phyloP scores from a whole-genome alignment of 2,329 filamentous ascomycete genomes.

The Hymenoscyphus fraxineus region DNA sequence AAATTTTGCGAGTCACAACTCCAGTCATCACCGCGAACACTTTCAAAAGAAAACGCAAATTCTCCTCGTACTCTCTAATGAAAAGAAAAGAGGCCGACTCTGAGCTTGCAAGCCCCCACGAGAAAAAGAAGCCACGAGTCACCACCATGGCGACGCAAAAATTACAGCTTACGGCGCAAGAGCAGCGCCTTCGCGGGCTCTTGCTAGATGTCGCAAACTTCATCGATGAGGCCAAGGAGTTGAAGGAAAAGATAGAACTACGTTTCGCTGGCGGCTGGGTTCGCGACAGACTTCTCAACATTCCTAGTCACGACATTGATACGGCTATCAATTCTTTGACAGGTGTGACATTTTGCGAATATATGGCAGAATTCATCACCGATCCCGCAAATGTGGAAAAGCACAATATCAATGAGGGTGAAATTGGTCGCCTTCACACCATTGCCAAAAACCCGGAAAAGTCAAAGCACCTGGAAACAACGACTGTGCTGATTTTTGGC shows the following conservation, averaged over 20 bases:
- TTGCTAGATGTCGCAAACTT: slow-evolving; percentile 77
- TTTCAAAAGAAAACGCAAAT: slow-evolving; percentile 8
- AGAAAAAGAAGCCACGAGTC: slow-evolving; percentile 20
- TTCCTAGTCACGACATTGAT: slow-evolving; percentile 76
- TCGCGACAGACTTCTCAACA: slow-evolving; percentile 73
- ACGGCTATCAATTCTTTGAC: slow-evolving; percentile 84
- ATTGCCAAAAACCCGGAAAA: slow-evolving; percentile 92
- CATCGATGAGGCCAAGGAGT: slow-evolving; percentile 51
- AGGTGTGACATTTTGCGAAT: slow-evolving; percentile 68
- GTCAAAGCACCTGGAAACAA: slow-evolving; percentile 92
- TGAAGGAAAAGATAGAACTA: slow-evolving; percentile 56
- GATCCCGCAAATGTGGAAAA: slow-evolving; percentile 55
- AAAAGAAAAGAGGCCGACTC: slow-evolving; percentile 36
- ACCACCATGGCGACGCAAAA: slow-evolving; percentile 25
- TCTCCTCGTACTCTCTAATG: slow-evolving; percentile 26
- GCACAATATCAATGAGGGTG: slow-evolving; percentile 53
- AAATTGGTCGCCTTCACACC: slow-evolving; percentile 76
- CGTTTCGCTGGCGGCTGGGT: slow-evolving; percentile 88
- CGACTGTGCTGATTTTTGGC: slow-evolving; percentile 78
- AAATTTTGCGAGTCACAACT: slow-evolving; percentile 21
- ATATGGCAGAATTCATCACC: slow-evolving; percentile 65
- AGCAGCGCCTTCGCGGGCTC: slow-evolving; percentile 68
- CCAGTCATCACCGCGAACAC: slow-evolving; percentile 14
- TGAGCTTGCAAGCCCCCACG: slow-evolving; percentile 19
- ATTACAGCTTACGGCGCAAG: slow-evolving; percentile 63